Percentiles rank a stretch among this genome's conserved stretches.
These are phyloP conservation scores for Coemansia sp. DNA, from an alignment of 192 early-diverging fungal species.

Conservation along the genomic window DNA sequence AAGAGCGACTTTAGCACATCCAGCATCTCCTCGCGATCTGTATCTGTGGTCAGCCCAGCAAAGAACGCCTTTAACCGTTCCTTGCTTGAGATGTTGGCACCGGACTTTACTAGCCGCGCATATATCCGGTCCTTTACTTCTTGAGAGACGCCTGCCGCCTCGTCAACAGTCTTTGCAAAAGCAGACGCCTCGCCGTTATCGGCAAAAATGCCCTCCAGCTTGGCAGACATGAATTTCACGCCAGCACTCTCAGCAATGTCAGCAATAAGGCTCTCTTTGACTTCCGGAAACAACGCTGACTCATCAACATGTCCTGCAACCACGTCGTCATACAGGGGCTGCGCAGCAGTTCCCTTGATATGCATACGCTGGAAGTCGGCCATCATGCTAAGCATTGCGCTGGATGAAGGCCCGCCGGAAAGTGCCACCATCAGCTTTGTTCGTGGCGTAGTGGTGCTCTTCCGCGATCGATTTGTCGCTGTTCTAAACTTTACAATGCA, in stretches of 20 bases:
- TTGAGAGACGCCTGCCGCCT: constrained; percentile 16
- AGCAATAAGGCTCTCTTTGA: constrained; percentile 39
- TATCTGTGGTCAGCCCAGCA: constrained; percentile 57
- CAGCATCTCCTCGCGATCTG: constrained; percentile 72
- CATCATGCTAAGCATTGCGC: constrained; percentile 67
- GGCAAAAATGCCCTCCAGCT: constrained; percentile 69
- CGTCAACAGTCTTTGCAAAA: constrained; percentile 21
- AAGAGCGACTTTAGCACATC: constrained; percentile 64
- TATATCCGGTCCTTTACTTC: constrained; percentile 13
- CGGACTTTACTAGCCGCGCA: constrained; percentile 17
- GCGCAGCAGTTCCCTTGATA: constrained; percentile 58
- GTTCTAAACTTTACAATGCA: constrained; percentile 72
- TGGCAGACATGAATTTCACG: constrained; percentile 48
- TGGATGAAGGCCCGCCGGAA: constrained; percentile 85
- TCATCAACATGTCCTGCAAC: constrained; percentile 83
- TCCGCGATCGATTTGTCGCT: constrained; percentile 58
- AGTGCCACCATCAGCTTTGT: constrained; percentile 76
- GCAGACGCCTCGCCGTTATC: constrained; percentile 3
- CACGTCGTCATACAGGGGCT: constrained; percentile 61
- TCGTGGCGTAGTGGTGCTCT: constrained; percentile 27
- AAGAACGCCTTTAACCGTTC: constrained; percentile 60
- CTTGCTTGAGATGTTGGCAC: constrained; percentile 1
- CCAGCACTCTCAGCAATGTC: constrained; percentile 45
- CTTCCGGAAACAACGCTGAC: constrained; percentile 55
- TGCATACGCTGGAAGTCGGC: constrained; percentile 60